Conservation (phyloP, 2,329 filamentous ascomycete species). For the Trichoderma lentiforme region DNA sequence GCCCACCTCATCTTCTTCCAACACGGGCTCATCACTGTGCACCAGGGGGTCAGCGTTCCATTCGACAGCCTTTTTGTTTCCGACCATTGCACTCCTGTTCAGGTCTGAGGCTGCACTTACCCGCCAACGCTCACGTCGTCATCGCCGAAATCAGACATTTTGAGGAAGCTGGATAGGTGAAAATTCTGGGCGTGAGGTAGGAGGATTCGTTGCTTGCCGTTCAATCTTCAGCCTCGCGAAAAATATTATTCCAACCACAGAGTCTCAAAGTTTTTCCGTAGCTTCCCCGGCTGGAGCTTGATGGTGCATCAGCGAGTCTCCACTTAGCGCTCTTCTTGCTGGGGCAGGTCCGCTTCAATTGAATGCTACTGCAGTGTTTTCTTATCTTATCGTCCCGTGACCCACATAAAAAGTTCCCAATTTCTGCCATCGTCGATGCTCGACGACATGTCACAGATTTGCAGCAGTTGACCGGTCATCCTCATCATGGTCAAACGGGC, state of each 20-base stretch:
- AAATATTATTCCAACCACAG: conserved; percentile 28
- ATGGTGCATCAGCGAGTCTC: not conserved
- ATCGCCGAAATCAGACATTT: conserved; percentile 73
- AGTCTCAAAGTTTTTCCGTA: conserved; percentile 33
- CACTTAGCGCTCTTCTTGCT: conserved; percentile 16
- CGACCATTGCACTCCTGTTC: conserved; percentile 21
- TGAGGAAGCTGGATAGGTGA: conserved; percentile 22
- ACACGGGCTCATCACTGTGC: conserved; percentile 64
- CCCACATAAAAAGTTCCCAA: conserved; percentile 22
- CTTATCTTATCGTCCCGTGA: conserved; percentile 16
- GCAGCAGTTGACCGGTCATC: not conserved
- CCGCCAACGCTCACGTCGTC: conserved; percentile 58
- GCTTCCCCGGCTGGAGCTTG: conserved; percentile 26
- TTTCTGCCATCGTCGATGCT: conserved; percentile 32
- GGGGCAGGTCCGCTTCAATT: not conserved
- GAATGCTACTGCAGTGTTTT: not conserved
- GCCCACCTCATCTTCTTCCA: conserved; percentile 65
- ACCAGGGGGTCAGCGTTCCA: not conserved
- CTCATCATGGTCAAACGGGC: conserved; percentile 34
- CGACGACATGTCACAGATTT: conserved; percentile 7
- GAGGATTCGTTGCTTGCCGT: not conserved
- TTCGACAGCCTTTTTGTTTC: not conserved
- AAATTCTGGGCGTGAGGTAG: not conserved
- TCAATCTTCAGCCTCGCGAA: conserved; percentile 26
- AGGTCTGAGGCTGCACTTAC: conserved; percentile 39